These are phyloP conservation scores for Saccharomyces paradoxus DNA, from an alignment of 805 yeast genomes.

Conservation along the genomic window DNA sequence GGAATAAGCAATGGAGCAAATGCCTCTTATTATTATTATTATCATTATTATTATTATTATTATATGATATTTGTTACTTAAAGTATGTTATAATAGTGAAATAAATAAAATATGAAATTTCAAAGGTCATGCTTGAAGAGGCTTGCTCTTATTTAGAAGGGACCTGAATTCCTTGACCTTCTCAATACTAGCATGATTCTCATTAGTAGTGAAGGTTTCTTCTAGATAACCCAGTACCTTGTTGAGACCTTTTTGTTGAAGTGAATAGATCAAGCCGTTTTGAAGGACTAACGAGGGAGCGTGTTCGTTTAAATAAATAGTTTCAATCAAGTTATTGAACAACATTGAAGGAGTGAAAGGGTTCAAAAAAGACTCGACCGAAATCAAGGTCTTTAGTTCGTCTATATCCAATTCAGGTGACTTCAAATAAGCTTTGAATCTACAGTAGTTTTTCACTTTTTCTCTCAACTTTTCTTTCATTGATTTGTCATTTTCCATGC, in stretches of 20 bases:
- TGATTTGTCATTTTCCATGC: conserved; percentile 1
- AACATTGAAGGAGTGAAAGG: conserved; percentile 16
- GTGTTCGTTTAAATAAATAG: conserved; percentile 16
- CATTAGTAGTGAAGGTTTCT: conserved; percentile 8
- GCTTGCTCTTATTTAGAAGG: neutral
- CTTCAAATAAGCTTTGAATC: conserved; percentile 22
- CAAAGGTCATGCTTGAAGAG: neutral
- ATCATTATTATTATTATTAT: neutral
- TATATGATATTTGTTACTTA: neutral
- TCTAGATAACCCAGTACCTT: conserved; percentile 7
- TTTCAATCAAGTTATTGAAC: conserved; percentile 28
- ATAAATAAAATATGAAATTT: conserved; percentile 18
- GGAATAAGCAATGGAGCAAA: neutral
- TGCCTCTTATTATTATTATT: neutral
- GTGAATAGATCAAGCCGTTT: conserved; percentile 10
- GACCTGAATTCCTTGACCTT: conserved; percentile 13
- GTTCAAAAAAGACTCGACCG: conserved; percentile 18
- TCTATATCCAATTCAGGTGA: conserved; percentile 11
- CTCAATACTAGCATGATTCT: conserved; percentile 9
- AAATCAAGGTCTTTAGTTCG: conserved; percentile 17
- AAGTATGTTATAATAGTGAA: neutral
- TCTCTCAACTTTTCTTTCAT: conserved; percentile 2
- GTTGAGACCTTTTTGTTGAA: conserved; percentile 8
- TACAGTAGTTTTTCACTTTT: conserved; percentile 21
- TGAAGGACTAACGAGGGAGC: conserved; percentile 7